A percentile compares a stretch with the other conserved stretches of the same genome.
phyloP scores from a whole-genome alignment of 805 yeast species.

The Tetrapisispora namnaoensis region DNA sequence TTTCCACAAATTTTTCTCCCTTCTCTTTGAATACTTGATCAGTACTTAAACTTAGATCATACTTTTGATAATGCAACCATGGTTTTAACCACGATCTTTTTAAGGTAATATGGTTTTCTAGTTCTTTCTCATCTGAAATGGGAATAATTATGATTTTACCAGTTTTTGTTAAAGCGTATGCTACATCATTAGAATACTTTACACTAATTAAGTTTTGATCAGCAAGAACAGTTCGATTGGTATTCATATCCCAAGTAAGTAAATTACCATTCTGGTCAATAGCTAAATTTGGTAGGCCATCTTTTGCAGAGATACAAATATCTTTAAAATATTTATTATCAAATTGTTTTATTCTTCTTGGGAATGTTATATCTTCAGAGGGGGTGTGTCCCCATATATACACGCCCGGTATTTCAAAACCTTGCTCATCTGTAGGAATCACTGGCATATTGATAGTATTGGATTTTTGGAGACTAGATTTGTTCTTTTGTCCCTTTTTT shows the following conservation, averaged over 20 bases:
- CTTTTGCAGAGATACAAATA: constrained; percentile 36
- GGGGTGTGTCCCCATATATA: constrained; percentile 45
- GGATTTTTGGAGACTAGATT: not conserved
- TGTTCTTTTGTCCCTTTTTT: not conserved
- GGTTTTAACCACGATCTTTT: constrained; percentile 18
- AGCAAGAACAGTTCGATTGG: constrained; percentile 32
- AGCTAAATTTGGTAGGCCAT: constrained; percentile 39
- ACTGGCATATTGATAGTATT: constrained; percentile 14
- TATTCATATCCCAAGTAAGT: constrained; percentile 47
- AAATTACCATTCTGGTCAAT: constrained; percentile 62
- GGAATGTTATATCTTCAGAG: constrained; percentile 32
- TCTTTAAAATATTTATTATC: constrained; percentile 50
- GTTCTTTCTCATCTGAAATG: constrained; percentile 5
- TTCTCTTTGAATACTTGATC: constrained; percentile 22
- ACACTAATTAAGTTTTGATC: constrained; percentile 39
- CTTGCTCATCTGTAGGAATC: constrained; percentile 28
- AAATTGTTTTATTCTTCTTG: constrained; percentile 53
- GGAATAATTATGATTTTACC: constrained; percentile 32
- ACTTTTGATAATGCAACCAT: constrained; percentile 18
- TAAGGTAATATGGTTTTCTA: not conserved
- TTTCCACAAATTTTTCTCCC: constrained; percentile 41
- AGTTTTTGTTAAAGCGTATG: constrained; percentile 38
- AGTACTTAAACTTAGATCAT: constrained; percentile 17
- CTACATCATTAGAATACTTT: constrained; percentile 43
- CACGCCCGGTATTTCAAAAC: constrained; percentile 43